Base-by-base conservation (phyloP, 345 rosid species). In the Geranium rotundifolium region DNA sequence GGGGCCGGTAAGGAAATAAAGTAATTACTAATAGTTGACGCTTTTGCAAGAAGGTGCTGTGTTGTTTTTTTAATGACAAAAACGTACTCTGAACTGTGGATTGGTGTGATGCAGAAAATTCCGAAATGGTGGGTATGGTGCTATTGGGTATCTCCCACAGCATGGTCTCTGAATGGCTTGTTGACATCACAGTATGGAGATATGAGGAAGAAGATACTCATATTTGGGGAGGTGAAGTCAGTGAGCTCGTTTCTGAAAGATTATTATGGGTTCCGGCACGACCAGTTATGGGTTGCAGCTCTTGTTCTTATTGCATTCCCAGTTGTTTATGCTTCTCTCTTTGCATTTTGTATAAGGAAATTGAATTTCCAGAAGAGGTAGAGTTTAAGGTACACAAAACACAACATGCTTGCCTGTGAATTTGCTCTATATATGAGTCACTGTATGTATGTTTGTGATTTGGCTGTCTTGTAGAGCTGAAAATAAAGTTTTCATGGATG, bases 1-100 rank as follows among this genome's bases (percentile, higher is more conserved):
- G 29, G 73, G 70, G 76, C 78, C 71, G 55, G 82, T 72, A 73
- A 76, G 27, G 27, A 23, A 23, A 23, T 23, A 23, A 23, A 23
- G 2, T 23, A 23, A 23, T 23, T 23, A 23, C 2, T 23, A 1
- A 23, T 23, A 23, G 27, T 23, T 23, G 27, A 23, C 27, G 2
- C 27, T 23, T 23, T 23, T 23, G 27, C 27, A 23, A 23, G 27
- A 23, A 23, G 27, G 27, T 23, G 27, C 27, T 23, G 27, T 2
- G 27, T 23, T 23, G 27, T 23, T 23, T 23, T 23, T 23, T 23
- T 23, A 23, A 23, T 23, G 27, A 23, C 2, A 23, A 23, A 23
- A 23, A 23, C 27, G 27, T 23, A 2, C 27, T 23, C 27, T 23
- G 27, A 23, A 23, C 7, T 34, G 41, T 34, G 41, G 41, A 4